Percentiles rank a stretch among this genome's conserved stretches.
These are phyloP conservation scores for Penicillium sp. DNA, from an alignment of 2,329 filamentous ascomycete species.

Conservation along the genomic window DNA sequence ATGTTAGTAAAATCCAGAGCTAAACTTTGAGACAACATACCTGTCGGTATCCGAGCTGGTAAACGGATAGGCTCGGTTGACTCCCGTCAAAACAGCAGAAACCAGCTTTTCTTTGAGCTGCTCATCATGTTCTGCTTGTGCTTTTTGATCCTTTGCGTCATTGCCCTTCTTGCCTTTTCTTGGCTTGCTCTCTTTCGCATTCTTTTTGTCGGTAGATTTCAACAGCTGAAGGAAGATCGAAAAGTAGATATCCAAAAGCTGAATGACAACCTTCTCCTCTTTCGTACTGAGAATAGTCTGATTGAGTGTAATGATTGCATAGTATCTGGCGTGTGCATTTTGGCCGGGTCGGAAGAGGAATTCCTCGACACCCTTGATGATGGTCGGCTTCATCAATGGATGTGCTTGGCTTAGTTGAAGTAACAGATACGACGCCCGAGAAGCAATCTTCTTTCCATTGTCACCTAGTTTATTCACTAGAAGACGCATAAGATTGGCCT, in stretches of 20 bases:
- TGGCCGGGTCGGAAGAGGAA: constrained; percentile 83
- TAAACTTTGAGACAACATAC: constrained; percentile 42
- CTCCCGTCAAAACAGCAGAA: constrained; percentile 84
- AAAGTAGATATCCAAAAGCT: constrained; percentile 88
- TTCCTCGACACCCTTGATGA: constrained; percentile 83
- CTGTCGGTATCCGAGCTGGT: constrained; percentile 73
- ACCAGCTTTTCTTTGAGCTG: constrained; percentile 88
- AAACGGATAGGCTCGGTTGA: constrained; percentile 95
- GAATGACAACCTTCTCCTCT: constrained; percentile 75
- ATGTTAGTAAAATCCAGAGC: constrained; percentile 20
- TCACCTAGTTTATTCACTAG: constrained; percentile 97
- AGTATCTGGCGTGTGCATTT: constrained; percentile 85
- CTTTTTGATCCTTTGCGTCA: constrained; percentile 22
- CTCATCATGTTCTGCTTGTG: constrained; percentile 48
- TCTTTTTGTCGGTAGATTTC: constrained; percentile 49
- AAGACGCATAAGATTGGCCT: constrained; percentile 84
- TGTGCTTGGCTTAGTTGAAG: constrained; percentile 85
- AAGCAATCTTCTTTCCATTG: constrained; percentile 91
- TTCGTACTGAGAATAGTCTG: constrained; percentile 87
- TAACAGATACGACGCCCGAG: constrained; percentile 86
- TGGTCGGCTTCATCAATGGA: constrained; percentile 87
- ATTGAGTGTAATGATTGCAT: constrained; percentile 92
- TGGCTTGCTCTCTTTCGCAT: constrained; percentile 44
- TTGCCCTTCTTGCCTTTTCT: constrained; percentile 50
- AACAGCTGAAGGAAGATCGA: constrained; percentile 78